These are phyloP conservation scores for Reticulascus tulasneorum DNA, from an alignment of 2,329 filamentous ascomycete species.

Conservation along the genomic window DNA sequence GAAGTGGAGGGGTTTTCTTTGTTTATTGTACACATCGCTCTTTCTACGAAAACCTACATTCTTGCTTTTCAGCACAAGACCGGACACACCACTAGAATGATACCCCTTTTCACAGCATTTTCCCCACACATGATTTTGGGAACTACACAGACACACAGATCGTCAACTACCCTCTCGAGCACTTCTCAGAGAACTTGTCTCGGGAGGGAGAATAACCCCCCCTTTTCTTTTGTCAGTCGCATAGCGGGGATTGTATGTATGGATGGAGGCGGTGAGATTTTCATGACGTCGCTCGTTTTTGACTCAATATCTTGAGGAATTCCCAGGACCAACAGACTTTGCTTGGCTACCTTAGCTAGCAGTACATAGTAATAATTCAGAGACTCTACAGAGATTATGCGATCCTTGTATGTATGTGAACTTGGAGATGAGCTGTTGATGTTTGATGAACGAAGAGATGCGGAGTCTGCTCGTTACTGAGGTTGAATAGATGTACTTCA, in stretches of 20 bases:
- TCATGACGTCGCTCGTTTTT: constrained; percentile 2
- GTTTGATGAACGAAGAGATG: no score
- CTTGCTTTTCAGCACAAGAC: constrained; percentile 11
- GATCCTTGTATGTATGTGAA: no score
- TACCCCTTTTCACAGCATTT: constrained; percentile 28
- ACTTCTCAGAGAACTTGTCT: no score
- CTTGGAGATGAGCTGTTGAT: no score
- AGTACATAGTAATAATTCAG: constrained; percentile 20
- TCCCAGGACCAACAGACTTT: no score
- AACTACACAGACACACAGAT: constrained; percentile 6
- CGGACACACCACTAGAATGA: constrained; percentile 27
- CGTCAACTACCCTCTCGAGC: not conserved
- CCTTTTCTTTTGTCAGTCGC: constrained; percentile 8
- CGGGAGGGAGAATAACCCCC: constrained; percentile 9
- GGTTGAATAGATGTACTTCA: no score
- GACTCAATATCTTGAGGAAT: constrained; percentile 1
- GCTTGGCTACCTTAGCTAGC: constrained; percentile 1
- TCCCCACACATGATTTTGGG: not conserved
- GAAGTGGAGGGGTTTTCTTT: constrained; percentile 9
- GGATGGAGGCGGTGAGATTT: not conserved
- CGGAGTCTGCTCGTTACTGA: no score
- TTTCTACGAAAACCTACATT: constrained; percentile 12
- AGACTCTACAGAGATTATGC: no score
- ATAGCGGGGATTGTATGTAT: constrained; percentile 1
- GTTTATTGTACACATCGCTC: constrained; percentile 9